Conservation (phyloP, 1,284 basidiomycete species). For the Tetrapyrgos nigripes region DNA sequence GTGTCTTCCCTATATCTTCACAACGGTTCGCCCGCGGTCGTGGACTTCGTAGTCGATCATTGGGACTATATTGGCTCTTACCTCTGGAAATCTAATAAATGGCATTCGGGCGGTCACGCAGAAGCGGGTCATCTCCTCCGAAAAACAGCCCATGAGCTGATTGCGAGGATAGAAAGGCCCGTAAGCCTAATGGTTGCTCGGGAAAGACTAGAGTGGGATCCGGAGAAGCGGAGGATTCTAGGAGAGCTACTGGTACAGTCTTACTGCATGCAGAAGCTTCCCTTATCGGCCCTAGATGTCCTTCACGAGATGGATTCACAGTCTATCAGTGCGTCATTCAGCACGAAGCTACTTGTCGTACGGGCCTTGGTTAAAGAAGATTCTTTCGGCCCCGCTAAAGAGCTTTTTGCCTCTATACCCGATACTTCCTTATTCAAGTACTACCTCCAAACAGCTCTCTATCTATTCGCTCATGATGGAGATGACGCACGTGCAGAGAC, state of each 20-base stretch:
- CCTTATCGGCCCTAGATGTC: slow-evolving; percentile 51
- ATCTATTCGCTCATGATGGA: slow-evolving; percentile 59
- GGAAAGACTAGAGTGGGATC: slow-evolving; percentile 26
- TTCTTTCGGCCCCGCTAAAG: slow-evolving; percentile 49
- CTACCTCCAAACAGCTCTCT: slow-evolving; percentile 54
- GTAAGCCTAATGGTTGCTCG: slow-evolving; percentile 38
- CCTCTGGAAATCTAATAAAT: slow-evolving; percentile 25
- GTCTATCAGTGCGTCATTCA: slow-evolving; percentile 33
- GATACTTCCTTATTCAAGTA: slow-evolving; percentile 26
- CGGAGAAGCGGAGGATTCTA: slow-evolving; percentile 33
- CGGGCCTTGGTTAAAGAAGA: slow-evolving; percentile 50
- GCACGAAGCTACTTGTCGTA: slow-evolving; percentile 45
- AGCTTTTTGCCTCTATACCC: slow-evolving; percentile 43
- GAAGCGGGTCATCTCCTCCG: slow-evolving; percentile 35
- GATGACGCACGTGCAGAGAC: slow-evolving; percentile 48
- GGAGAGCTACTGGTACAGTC: slow-evolving; percentile 50
- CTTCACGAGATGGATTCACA: slow-evolving; percentile 47
- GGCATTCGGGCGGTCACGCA: slow-evolving; percentile 13
- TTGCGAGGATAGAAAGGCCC: slow-evolving; percentile 44
- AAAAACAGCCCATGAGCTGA: slow-evolving; percentile 35
- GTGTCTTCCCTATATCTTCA: slow-evolving; percentile 44
- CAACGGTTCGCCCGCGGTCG: slow-evolving; percentile 40
- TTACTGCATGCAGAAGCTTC: slow-evolving; percentile 37
- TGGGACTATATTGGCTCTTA: slow-evolving; percentile 46
- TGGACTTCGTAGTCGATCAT: slow-evolving; percentile 52